These are phyloP conservation scores for Agaricus sinodeliciosus DNA, from an alignment of 768 basidiomycete species.

Conservation along the genomic window DNA sequence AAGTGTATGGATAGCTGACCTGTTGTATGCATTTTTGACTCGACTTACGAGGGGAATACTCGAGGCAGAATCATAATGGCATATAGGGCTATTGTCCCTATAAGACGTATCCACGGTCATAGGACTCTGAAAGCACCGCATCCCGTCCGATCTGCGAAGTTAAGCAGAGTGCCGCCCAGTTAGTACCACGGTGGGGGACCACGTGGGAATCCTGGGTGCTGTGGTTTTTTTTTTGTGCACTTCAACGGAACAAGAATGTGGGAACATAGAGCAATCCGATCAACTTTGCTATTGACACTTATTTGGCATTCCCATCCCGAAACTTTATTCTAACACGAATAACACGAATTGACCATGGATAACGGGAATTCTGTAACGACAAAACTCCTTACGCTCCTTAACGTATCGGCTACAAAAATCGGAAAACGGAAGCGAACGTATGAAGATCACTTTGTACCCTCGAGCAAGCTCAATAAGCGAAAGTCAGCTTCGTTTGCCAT, in stretches of 20 bases:
- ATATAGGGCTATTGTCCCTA: constrained; percentile 12
- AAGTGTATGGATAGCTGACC: no score
- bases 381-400: constrained; percentile 80
- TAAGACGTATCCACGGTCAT: constrained; percentile 32
- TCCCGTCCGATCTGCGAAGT: constrained; percentile 61
- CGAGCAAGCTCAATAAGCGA: constrained; percentile 67
- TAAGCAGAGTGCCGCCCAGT: constrained; percentile 56
- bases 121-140: constrained; percentile 48
- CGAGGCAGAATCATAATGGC: no score
- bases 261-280: no score
- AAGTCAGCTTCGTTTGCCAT: constrained; percentile 35
- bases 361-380: constrained; percentile 58
- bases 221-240: constrained; percentile 18
- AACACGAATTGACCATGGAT: constrained; percentile 20
- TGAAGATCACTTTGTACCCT: constrained; percentile 32
- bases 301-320: no score
- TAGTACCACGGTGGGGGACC: constrained; percentile 64
- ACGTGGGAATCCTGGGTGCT: constrained; percentile 52
- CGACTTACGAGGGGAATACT: no score
- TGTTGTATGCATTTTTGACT: no score
- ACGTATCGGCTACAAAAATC: constrained; percentile 77
- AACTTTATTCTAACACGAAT: neutral
- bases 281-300: no score
- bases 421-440: constrained; percentile 47
- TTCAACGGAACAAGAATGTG: no score